Conservation (phyloP, 306 rosid species). For the Acacia melanoxylon region DNA sequence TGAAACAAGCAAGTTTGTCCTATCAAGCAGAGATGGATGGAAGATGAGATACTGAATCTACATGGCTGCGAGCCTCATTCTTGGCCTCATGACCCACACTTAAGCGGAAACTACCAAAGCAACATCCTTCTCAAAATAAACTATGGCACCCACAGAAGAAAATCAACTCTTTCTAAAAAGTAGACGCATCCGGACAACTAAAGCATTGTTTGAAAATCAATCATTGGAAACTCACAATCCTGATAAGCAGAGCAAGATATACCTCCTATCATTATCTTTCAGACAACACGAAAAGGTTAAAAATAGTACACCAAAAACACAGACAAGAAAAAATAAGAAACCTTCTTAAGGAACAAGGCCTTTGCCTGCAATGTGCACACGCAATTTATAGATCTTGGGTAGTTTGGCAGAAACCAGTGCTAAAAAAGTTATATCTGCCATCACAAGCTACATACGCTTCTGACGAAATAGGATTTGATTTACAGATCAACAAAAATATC, state of each 20-base stretch:
- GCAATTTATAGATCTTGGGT: no score
- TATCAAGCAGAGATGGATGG: neutral
- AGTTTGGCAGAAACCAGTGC: no score
- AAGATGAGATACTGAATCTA: no score
- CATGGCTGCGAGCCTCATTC: slow-evolving; percentile 18
- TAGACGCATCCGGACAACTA: neutral
- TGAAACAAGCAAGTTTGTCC: neutral
- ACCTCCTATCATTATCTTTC: neutral
- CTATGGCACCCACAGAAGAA: neutral
- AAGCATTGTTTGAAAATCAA: slow-evolving; percentile 10
- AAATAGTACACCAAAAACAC: neutral
- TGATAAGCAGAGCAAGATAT: neutral
- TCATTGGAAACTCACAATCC: neutral
- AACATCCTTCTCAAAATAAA: neutral
- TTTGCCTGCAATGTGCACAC: no score
- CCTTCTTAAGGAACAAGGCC: no score
- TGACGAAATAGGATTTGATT: no score
- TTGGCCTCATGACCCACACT: slow-evolving; percentile 1
- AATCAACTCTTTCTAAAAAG: neutral
- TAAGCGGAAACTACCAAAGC: no score
- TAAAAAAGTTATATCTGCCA: no score
- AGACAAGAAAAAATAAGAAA: no score
- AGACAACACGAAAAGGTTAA: neutral
- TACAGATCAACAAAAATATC: no score
- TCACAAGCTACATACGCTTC: no score